phyloP scores from a whole-genome alignment of 495 filamentous ascomycete genomes.

The Sordaria brevicollis region DNA sequence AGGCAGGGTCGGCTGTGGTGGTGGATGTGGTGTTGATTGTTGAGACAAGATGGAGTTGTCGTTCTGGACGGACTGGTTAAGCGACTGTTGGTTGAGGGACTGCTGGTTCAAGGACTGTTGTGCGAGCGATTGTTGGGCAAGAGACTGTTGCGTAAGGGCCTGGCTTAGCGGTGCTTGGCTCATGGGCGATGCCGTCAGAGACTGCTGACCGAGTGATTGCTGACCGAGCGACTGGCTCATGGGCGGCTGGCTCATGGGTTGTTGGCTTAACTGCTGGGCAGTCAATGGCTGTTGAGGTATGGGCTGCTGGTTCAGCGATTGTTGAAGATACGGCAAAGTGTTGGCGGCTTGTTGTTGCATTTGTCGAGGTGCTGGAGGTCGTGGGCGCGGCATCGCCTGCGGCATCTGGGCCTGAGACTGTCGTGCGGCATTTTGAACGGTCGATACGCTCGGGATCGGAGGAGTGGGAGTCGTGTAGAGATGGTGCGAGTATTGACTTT shows the following conservation, averaged over 20 bases:
- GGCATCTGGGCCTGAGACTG: slow-evolving; percentile 23
- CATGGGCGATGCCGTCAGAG: neutral
- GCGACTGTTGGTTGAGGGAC: slow-evolving; percentile 14
- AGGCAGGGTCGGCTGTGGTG: slow-evolving; percentile 17
- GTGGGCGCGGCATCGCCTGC: slow-evolving; percentile 25
- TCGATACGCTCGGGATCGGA: slow-evolving; percentile 25
- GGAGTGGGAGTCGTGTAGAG: slow-evolving; percentile 25
- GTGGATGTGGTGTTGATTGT: slow-evolving; percentile 14
- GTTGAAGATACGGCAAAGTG: slow-evolving; percentile 24
- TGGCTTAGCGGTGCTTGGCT: slow-evolving; percentile 10
- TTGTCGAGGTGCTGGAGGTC: slow-evolving; percentile 24
- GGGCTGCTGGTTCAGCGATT: slow-evolving; percentile 21
- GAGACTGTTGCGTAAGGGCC: slow-evolving; percentile 12
- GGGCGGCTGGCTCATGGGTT: slow-evolving; percentile 9
- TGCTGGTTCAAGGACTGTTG: slow-evolving; percentile 13
- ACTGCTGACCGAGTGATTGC: slow-evolving; percentile 10
- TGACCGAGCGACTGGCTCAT: slow-evolving; percentile 10
- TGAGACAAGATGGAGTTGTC: slow-evolving; percentile 21
- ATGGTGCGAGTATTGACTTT: slow-evolving; percentile 14
- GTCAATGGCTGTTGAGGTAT: slow-evolving; percentile 11
- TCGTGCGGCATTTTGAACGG: slow-evolving; percentile 29
- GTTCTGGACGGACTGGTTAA: slow-evolving; percentile 19
- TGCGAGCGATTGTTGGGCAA: slow-evolving; percentile 8
- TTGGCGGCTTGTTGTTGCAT: slow-evolving; percentile 17
- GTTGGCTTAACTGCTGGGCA: slow-evolving; percentile 12